Percentiles rank a stretch among this genome's conserved stretches.
Evolutionary conservation across 495 filamentous ascomycete genomes (phyloP).

Genomic region (Penicillium ochrochloron): DNA sequence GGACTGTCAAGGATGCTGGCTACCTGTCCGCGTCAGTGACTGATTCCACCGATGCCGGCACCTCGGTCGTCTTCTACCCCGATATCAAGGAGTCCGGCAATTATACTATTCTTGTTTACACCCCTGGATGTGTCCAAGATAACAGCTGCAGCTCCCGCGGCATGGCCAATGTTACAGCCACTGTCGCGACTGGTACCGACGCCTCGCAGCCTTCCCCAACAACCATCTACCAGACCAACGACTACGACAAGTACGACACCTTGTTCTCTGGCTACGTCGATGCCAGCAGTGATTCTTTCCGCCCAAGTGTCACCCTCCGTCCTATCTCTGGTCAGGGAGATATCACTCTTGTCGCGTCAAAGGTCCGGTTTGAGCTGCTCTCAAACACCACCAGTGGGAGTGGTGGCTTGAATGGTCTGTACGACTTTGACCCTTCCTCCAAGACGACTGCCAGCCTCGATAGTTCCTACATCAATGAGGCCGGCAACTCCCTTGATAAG

Average conservation of each 20-base stretch:
- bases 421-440: constrained; percentile 78
- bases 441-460: constrained; percentile 64
- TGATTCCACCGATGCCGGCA: constrained; percentile 53
- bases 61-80: constrained; percentile 76
- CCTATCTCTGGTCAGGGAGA: constrained; percentile 68
- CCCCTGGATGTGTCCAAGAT: constrained; percentile 85
- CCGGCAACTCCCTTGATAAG: constrained; percentile 67
- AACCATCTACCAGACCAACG: constrained; percentile 81
- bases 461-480: constrained; percentile 72
- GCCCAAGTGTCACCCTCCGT: constrained; percentile 78
- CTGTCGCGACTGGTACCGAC: constrained; percentile 58
- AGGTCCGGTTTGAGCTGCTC: constrained; percentile 75
- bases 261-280: constrained; percentile 87
- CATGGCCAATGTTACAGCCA: constrained; percentile 76
- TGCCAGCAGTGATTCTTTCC: constrained; percentile 71
- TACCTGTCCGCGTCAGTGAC: constrained; percentile 74
- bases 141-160: constrained; percentile 76
- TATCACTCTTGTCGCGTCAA: constrained; percentile 82
- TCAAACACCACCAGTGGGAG: constrained; percentile 57
- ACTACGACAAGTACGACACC: constrained; percentile 92
- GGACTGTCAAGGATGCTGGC: constrained; percentile 69
- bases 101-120: constrained; percentile 86
- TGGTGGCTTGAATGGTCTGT: constrained; percentile 82
- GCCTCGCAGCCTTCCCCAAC: constrained; percentile 46
- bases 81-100: constrained; percentile 88